Conservation (phyloP, 495 filamentous ascomycete species). For the Polyplosphaeria fusca region DNA sequence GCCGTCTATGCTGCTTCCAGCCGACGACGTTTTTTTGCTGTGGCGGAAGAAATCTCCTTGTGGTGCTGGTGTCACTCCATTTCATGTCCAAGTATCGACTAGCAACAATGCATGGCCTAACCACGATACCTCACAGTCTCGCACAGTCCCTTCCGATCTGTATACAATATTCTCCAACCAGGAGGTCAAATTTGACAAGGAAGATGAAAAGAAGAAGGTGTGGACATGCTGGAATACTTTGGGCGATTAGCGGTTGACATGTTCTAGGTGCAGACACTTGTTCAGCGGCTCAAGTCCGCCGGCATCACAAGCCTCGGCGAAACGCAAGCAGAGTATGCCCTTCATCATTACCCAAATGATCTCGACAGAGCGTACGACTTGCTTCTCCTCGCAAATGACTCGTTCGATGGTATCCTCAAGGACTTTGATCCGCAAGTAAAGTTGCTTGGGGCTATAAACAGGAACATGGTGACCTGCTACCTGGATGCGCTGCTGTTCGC, state of each 20-base stretch:
- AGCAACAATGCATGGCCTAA: slow-evolving; percentile 38
- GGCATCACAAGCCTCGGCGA: slow-evolving; percentile 56
- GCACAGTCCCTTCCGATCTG: slow-evolving; percentile 40
- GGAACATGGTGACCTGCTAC: slow-evolving; percentile 83
- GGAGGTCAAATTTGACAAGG: slow-evolving; percentile 48
- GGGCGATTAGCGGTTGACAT: not conserved
- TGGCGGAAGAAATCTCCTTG: slow-evolving; percentile 12
- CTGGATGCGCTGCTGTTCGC: slow-evolving; percentile 90
- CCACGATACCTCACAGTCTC: slow-evolving; percentile 42
- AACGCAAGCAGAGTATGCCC: slow-evolving; percentile 66
- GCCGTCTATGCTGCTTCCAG: too few relatives aligned
- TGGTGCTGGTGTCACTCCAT: slow-evolving; percentile 1
- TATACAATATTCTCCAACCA: slow-evolving; percentile 57
- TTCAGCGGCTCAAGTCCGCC: slow-evolving; percentile 49
- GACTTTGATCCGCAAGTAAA: slow-evolving; percentile 65
- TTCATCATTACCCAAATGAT: slow-evolving; percentile 49
- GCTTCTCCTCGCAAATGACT: slow-evolving; percentile 69
- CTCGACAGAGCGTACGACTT: slow-evolving; percentile 71
- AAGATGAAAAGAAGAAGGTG: slow-evolving; percentile 52
- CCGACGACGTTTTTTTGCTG: too few relatives aligned
- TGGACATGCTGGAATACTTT: not conserved
- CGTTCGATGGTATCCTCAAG: slow-evolving; percentile 75
- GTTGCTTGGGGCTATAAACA: slow-evolving; percentile 83
- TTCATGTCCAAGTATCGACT: slow-evolving; percentile 33
- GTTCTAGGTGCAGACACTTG: slow-evolving; percentile 55